Conservation (phyloP, 106 monocot genomes). For the Dendrobium chrysotoxum region DNA sequence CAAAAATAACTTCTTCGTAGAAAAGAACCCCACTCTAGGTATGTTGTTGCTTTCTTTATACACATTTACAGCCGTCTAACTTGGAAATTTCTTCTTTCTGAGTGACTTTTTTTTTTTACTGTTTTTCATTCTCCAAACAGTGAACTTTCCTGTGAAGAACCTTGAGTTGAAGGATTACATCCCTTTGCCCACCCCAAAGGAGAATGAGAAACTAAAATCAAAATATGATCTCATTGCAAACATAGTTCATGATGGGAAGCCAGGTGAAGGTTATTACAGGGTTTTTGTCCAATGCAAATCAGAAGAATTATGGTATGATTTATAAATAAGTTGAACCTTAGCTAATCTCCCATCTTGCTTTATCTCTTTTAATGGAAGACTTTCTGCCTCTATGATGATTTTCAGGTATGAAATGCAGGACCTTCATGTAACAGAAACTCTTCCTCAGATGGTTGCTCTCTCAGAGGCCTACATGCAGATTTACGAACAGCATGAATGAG, state of each 20-base stretch:
- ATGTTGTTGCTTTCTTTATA: neutral
- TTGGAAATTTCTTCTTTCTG: neutral
- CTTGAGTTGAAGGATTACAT: conserved; percentile 98
- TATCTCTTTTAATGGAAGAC: neutral
- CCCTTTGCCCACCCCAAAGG: conserved; percentile 64
- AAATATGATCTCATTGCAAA: conserved; percentile 99
- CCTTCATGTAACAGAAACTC: conserved; percentile 93
- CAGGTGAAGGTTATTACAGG: conserved; percentile 87
- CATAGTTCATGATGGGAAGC: conserved; percentile 98
- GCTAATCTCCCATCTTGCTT: conserved; percentile 4
- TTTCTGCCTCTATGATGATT: neutral
- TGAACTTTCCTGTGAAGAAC: conserved; percentile 99
- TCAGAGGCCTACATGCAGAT: conserved; percentile 99
- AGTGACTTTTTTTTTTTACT: neutral
- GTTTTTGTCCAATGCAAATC: conserved; percentile 92
- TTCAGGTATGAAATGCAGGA: conserved; percentile 98
- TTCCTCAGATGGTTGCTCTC: conserved; percentile 98
- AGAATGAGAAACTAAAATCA: conserved; percentile 60
- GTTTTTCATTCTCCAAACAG: conserved; percentile 22
- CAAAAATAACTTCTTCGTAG: conserved; percentile 93
- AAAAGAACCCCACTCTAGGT: conserved; percentile 99
- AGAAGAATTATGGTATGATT: conserved; percentile 60
- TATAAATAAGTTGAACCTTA: neutral
- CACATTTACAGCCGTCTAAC: neutral
- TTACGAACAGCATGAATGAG: conserved; percentile 82